Conservation (phyloP, 257 asterid species). For the Oldenlandia corymbosa region DNA sequence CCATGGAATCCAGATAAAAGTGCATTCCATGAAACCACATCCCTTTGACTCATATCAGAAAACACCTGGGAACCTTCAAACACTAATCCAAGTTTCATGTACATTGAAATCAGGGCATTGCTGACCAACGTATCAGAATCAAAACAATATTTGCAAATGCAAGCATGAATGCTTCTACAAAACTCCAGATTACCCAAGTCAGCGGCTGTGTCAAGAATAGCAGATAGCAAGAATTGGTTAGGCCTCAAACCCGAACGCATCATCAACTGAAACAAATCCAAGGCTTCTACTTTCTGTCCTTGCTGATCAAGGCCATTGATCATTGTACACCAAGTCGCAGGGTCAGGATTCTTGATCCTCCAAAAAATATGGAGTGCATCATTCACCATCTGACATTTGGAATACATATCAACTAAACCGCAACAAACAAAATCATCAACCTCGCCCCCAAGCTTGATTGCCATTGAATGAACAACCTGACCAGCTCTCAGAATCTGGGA, state of each 20-base stretch:
- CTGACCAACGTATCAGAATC: constrained; percentile 33
- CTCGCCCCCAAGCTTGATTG: constrained; percentile 53
- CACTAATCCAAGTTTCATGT: constrained; percentile 40
- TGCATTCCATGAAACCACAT: constrained; percentile 61
- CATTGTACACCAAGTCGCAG: constrained; percentile 76
- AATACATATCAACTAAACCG: constrained; percentile 72
- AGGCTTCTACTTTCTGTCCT: constrained; percentile 66
- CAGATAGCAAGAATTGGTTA: constrained; percentile 70
- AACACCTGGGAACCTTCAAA: constrained; percentile 33
- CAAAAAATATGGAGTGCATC: constrained; percentile 61
- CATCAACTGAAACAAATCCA: constrained; percentile 54
- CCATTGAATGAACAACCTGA: constrained; percentile 57
- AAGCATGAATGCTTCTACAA: constrained; percentile 73
- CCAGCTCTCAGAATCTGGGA: constrained; percentile 44
- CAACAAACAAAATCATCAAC: constrained; percentile 64
- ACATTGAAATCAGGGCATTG: constrained; percentile 62
- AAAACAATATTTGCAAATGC: constrained; percentile 53
- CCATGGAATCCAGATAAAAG: constrained; percentile 52
- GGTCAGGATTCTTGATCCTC: constrained; percentile 53
- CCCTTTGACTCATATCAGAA: constrained; percentile 32
- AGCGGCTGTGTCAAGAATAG: constrained; percentile 55
- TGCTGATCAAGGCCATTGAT: constrained; percentile 66
- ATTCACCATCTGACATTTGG: constrained; percentile 51
- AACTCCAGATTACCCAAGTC: constrained; percentile 46
- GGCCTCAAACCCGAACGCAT: constrained; percentile 52